These are phyloP conservation scores for Anaeromyces robustus DNA, from an alignment of 192 early-diverging fungal species.

Conservation along the genomic window DNA sequence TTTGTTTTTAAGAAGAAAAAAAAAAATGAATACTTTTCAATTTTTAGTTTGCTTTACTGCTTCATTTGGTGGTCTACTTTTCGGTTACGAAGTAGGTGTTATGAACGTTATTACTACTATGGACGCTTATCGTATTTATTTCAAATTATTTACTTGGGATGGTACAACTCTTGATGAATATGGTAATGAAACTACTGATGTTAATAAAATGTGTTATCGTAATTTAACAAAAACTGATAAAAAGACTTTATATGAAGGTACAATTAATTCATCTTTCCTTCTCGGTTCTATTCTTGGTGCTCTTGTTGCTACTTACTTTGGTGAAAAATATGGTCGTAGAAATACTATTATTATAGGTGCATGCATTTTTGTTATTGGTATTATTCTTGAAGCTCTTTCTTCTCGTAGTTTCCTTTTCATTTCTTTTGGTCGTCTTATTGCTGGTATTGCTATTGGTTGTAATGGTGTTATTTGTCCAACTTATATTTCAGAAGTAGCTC, in stretches of 20 bases:
- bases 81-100: too few species aligned
- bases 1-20: too few species aligned
- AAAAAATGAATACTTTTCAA: too few species aligned
- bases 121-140: constrained; percentile 1
- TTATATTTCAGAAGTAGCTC: constrained; percentile 7
- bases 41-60: constrained; percentile 3
- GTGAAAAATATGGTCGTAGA: constrained; percentile 1
- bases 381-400: constrained; percentile 4
- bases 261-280: constrained; percentile 1
- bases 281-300: background rate
- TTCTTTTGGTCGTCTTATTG: constrained; percentile 1
- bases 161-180: background rate
- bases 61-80: constrained; percentile 4
- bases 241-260: constrained; percentile 1
- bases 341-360: constrained; percentile 4
- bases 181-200: background rate
- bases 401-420: background rate
- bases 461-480: constrained; percentile 1
- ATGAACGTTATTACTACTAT: constrained; percentile 1
- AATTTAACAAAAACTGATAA: background rate
- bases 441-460: constrained; percentile 5
- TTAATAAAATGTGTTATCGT: constrained; percentile 2
- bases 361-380: constrained; percentile 3
- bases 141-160: background rate
- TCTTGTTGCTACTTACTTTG: background rate